Evolutionary conservation across 768 basidiomycete species (phyloP), one percentile per base, ranked within the genome.

Genomic region (Pleurotus ostreatus): DNA sequence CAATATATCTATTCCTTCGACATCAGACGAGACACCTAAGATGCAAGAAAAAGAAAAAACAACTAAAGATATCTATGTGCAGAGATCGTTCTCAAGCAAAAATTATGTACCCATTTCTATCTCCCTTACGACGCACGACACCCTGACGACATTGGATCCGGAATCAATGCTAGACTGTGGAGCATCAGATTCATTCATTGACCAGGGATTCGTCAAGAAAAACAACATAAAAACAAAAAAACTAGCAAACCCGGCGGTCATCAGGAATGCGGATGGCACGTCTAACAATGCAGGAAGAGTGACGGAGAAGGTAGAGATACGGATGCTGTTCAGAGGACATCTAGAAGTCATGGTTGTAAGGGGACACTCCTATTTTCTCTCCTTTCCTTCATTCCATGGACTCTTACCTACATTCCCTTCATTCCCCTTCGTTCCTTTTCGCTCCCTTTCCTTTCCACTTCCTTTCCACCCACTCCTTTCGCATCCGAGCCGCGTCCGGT

Each of bases 241-340:
- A 34, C 25, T 49, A 30, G 26, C 47, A 9, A 30, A 49, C 18
- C 47, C 23, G 4, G 12, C 22, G 5, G 25, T 30, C 3, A 34
- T 49, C 11, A 13, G 25, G 12, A 30, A 49, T 30, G 47, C 26
- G 55, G 64, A 69, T 56, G 64, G 61, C 11, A 61, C 64, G 15
- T 57, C 44, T 4, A 69, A 67, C 22, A 57, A 66, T 30, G 61
- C 59, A 37, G 63, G 66, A 7, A 40, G 47, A 15, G 66, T 69
- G 20, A 4, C 16, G 4, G 55, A 65, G 16, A 61, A 60, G 2
- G 59, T 62, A 3, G 59, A 64, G 25, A 25, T 65, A 5, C 40
- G 61, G 18, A 41, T 69, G 41, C 18, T 13, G 2, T 62, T 57
- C 41, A 52, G 60, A 26, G 60, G 58, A 22, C 66, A 67, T 26